These are phyloP conservation scores for Globisporangium heterothallicum DNA, from an alignment of 352 stramenopile species.

Conservation along the genomic window DNA sequence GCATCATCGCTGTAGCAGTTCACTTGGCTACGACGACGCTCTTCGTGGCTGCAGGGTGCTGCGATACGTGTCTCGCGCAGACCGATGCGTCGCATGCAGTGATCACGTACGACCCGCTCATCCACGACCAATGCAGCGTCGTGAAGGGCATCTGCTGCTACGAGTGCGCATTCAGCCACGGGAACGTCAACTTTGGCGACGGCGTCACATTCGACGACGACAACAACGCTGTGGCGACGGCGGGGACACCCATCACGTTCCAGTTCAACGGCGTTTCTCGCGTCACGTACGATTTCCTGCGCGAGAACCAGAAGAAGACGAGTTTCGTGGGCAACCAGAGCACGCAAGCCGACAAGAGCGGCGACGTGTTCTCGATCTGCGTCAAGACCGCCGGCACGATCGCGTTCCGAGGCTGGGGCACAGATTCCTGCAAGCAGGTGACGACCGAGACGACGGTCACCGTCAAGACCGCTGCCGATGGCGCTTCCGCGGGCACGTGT, in stretches of 20 bases:
- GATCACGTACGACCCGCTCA: slow-evolving; percentile 42
- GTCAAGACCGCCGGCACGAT: slow-evolving; percentile 44
- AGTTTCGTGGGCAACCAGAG: slow-evolving; percentile 29
- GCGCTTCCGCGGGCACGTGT: not conserved
- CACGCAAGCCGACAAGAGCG: slow-evolving; percentile 24
- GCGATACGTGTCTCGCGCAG: slow-evolving; percentile 34
- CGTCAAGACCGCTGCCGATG: slow-evolving; percentile 15
- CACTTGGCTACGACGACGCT: not conserved
- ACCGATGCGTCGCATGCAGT: slow-evolving; percentile 22
- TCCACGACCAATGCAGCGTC: slow-evolving; percentile 32
- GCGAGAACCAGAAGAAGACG: slow-evolving; percentile 60
- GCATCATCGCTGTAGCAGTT: no score
- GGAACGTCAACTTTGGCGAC: slow-evolving; percentile 24
- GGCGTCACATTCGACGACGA: slow-evolving; percentile 28
- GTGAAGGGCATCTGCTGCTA: slow-evolving; percentile 49
- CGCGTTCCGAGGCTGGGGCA: slow-evolving; percentile 55
- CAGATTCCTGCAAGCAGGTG: slow-evolving; percentile 40
- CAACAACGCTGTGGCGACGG: slow-evolving; percentile 20
- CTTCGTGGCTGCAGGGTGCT: slow-evolving; percentile 30
- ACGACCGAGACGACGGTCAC: slow-evolving; percentile 41
- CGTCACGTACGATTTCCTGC: slow-evolving; percentile 64
- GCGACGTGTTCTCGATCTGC: slow-evolving; percentile 55
- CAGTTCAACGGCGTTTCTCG: slow-evolving; percentile 38
- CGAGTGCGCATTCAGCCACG: slow-evolving; percentile 34
- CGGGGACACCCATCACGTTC: slow-evolving; percentile 44